phyloP scores from a whole-genome alignment of 306 rosid genomes.

The Hippophae gyantsensis region DNA sequence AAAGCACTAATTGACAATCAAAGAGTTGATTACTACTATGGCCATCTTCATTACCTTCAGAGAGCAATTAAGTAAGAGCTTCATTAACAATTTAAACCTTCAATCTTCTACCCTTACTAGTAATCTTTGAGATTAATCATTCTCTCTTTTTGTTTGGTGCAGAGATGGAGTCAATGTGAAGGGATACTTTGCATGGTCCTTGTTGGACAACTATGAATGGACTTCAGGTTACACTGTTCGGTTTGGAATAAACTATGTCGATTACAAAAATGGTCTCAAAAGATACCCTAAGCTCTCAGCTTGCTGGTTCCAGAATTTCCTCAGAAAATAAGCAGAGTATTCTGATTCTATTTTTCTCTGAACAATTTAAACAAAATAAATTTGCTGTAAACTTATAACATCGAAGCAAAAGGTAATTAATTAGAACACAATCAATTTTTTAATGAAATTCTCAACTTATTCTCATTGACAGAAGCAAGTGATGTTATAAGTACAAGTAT shows the following conservation, averaged over 20 bases:
- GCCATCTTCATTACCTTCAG: constrained; percentile 33
- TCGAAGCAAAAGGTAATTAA: too few relatives aligned
- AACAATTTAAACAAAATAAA: too few relatives aligned
- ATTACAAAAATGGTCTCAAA: constrained; percentile 34
- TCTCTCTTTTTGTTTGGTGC: constrained; percentile 3
- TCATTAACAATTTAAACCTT: not conserved
- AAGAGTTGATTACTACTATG: constrained; percentile 28
- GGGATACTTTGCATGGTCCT: constrained; percentile 54
- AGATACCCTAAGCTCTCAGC: constrained; percentile 44
- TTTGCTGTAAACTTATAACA: too few relatives aligned
- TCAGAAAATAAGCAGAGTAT: constrained; percentile 1
- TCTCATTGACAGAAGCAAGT: too few relatives aligned
- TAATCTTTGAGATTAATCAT: not conserved
- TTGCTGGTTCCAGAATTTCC: constrained; percentile 45
- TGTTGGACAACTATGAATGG: constrained; percentile 48
- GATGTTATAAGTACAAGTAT: too few relatives aligned
- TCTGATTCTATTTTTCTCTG: too few relatives aligned
- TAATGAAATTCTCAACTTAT: too few relatives aligned
- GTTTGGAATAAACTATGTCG: constrained; percentile 35
- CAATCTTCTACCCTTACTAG: not conserved
- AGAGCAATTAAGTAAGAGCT: constrained; percentile 28
- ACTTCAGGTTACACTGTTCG: constrained; percentile 32
- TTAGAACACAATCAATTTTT: too few relatives aligned
- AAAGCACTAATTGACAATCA: constrained; percentile 29
- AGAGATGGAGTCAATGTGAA: constrained; percentile 33